A percentile compares a stretch with the other conserved stretches of the same genome.
phyloP scores from a whole-genome alignment of 1,284 basidiomycete genomes.

The Cryptococcus sp. region DNA sequence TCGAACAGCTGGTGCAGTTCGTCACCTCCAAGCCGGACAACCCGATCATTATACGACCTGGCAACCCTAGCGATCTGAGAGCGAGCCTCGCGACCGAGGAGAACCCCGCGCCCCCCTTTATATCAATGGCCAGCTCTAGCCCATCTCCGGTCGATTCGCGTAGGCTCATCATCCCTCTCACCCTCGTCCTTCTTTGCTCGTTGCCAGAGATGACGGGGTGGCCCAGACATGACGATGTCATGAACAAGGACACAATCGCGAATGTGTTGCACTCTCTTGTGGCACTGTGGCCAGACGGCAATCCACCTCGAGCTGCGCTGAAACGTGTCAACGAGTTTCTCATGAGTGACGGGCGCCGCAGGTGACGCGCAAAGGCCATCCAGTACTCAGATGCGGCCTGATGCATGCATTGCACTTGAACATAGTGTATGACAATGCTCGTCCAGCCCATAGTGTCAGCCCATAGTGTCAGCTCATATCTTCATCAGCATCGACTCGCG shows the following conservation, averaged over 20 bases:
- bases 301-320: slow-evolving; percentile 48
- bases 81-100: not conserved
- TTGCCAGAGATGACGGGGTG: slow-evolving; percentile 12
- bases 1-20: slow-evolving; percentile 15
- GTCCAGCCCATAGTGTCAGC: too few species aligned
- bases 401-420: too few species aligned
- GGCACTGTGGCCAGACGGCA: slow-evolving; percentile 49
- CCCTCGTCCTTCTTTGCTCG: slow-evolving; percentile 29
- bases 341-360: slow-evolving; percentile 28
- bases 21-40: slow-evolving; percentile 3
- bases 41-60: slow-evolving; percentile 22
- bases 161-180: slow-evolving; percentile 35
- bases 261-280: slow-evolving; percentile 42
- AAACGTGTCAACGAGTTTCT: slow-evolving; percentile 52
- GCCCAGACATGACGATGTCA: not conserved
- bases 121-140: not conserved
- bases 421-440: too few species aligned
- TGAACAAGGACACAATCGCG: slow-evolving; percentile 35
- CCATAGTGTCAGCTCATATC: too few species aligned
- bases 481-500: too few species aligned
- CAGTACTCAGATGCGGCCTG: too few species aligned
- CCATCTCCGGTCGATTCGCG: slow-evolving; percentile 14
- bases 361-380: not conserved
- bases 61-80: slow-evolving; percentile 15
- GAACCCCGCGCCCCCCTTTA: not conserved